Percentiles rank a stretch among this genome's conserved stretches.
phyloP scores from a whole-genome alignment of 2,329 filamentous ascomycete species.

The Verticillium albo-atrum region DNA sequence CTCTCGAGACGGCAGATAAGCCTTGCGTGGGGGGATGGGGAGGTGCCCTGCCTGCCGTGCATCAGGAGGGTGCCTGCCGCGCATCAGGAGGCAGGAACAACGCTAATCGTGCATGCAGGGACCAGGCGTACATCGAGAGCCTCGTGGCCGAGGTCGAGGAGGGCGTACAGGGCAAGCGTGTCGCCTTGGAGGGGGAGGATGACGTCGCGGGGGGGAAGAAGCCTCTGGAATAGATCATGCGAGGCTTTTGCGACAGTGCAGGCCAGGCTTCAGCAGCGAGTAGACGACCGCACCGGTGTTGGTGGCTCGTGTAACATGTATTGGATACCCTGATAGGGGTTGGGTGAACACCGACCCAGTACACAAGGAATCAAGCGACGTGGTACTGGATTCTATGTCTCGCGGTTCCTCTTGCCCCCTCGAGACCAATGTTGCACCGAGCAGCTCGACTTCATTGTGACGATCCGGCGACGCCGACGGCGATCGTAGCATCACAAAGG shows the following conservation, averaged over 20 bases:
- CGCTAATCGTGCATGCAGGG: conserved; percentile 37
- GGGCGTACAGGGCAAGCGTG: conserved; percentile 68
- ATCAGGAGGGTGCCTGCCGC: background rate
- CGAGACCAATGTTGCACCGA: too few relatives aligned
- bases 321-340: background rate
- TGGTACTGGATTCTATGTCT: background rate
- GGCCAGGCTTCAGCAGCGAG: background rate
- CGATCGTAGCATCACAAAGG: background rate
- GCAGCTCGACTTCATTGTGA: too few relatives aligned
- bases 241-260: conserved; percentile 2
- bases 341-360: background rate
- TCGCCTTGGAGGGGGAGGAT: conserved; percentile 67
- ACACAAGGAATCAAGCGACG: background rate
- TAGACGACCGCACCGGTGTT: background rate
- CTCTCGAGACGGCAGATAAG: background rate
- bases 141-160: conserved; percentile 73
- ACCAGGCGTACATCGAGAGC: conserved; percentile 72
- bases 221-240: background rate
- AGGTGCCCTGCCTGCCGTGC: too few relatives aligned
- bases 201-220: conserved; percentile 31
- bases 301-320: background rate
- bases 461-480: background rate
- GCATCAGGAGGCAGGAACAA: background rate
- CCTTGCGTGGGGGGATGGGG: background rate
- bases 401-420: background rate